A percentile compares a stretch with the other conserved stretches of the same genome.
Evolutionary conservation across 768 basidiomycete genomes (phyloP).

Genomic region (Mrakia frigida): DNA sequence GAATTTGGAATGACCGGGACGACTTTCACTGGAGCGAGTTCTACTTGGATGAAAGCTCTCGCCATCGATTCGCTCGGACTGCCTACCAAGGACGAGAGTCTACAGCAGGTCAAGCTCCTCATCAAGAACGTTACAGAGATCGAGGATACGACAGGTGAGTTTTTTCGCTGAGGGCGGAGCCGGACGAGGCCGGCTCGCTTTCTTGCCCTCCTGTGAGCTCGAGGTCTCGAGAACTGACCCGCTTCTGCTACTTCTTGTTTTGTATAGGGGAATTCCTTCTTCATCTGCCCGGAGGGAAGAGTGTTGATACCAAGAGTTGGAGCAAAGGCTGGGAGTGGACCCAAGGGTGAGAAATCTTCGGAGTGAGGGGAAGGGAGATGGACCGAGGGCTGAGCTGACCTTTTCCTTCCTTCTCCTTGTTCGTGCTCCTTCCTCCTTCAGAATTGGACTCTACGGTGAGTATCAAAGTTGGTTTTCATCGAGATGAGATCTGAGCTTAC

Average conservation of each 20-base stretch:
- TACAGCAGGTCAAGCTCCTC: slow-evolving; percentile 38
- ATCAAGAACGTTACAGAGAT: slow-evolving; percentile 50
- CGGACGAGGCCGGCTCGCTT: neutral
- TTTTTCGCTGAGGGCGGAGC: slow-evolving; percentile 45
- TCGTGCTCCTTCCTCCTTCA: neutral
- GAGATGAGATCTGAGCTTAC: neutral
- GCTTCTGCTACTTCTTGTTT: neutral
- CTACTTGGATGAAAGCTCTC: slow-evolving; percentile 11
- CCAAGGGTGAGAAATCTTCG: slow-evolving; percentile 35
- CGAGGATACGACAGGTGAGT: slow-evolving; percentile 54
- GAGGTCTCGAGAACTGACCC: slow-evolving; percentile 1
- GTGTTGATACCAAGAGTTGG: slow-evolving; percentile 59
- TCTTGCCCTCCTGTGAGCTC: neutral
- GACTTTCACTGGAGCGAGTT: slow-evolving; percentile 19
- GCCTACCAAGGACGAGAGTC: slow-evolving; percentile 36
- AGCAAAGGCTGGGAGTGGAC: slow-evolving; percentile 53
- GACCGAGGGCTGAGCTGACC: neutral
- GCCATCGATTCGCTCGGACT: slow-evolving; percentile 11
- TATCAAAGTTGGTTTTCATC: too few relatives aligned
- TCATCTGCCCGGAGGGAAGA: slow-evolving; percentile 43
- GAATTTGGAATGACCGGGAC: neutral
- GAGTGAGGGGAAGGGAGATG: neutral
- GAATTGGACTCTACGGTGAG: slow-evolving; percentile 21
- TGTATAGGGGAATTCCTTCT: slow-evolving; percentile 41
- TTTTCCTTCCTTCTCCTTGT: neutral